Percentiles rank a stretch among this genome's conserved stretches.
phyloP scores from a whole-genome alignment of 257 asterid genomes.

The Asclepias syriaca region DNA sequence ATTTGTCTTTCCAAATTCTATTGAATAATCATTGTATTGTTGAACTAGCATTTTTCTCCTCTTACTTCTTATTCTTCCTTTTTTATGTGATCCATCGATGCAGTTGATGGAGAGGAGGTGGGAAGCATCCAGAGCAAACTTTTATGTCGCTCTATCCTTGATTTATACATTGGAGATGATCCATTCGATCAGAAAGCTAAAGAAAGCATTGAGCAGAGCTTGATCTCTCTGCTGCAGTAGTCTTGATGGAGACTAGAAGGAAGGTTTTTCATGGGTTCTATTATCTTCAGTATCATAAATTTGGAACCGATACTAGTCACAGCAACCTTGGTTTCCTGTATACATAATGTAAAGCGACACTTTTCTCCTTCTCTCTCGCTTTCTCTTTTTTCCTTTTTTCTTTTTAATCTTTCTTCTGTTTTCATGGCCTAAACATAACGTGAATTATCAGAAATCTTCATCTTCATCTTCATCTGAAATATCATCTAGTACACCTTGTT shows the following conservation, averaged over 20 bases:
- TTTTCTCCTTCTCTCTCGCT: too few species aligned
- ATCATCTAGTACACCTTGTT: background rate
- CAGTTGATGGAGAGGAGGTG: slow-evolving; percentile 83
- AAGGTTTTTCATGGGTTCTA: background rate
- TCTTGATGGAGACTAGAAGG: background rate
- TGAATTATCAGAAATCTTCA: background rate
- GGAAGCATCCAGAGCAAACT: slow-evolving; percentile 82
- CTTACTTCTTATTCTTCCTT: background rate
- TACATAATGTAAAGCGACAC: background rate
- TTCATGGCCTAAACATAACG: background rate
- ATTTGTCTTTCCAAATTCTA: background rate
- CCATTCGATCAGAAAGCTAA: slow-evolving; percentile 85
- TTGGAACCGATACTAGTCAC: background rate
- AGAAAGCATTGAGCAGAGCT: slow-evolving; percentile 57
- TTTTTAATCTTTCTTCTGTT: background rate
- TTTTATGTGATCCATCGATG: slow-evolving; percentile 4
- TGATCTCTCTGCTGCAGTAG: slow-evolving; percentile 59
- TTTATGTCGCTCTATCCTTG: slow-evolving; percentile 68
- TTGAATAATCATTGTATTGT: background rate
- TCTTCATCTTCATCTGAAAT: background rate
- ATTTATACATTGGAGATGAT: slow-evolving; percentile 77
- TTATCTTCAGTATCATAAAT: background rate
- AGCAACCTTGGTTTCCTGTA: background rate
- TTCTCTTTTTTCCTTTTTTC: too few species aligned
- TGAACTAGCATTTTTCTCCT: background rate